These are phyloP conservation scores for Gloeophyllum trabeum DNA, from an alignment of 768 basidiomycete species.

Conservation along the genomic window DNA sequence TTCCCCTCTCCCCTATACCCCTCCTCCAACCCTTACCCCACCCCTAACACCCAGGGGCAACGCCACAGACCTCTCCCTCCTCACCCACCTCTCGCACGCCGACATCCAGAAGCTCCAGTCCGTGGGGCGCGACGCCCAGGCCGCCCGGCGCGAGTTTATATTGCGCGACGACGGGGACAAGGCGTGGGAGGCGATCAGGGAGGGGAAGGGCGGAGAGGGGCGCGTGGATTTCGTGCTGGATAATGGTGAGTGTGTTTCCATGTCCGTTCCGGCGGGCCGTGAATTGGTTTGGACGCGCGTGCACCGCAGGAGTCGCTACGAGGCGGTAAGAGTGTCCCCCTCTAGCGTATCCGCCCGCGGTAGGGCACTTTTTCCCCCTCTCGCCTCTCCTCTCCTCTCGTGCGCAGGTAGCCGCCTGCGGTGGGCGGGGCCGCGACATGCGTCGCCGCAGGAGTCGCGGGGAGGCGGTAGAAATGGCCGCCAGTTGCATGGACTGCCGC, in stretches of 20 bases:
- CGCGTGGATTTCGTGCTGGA: conserved; percentile 85
- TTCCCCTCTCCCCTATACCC: background rate
- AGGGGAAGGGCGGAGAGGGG: conserved; percentile 31
- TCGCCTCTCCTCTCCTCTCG: too few species aligned
- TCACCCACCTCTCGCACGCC: conserved; percentile 73
- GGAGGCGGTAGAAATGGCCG: too few species aligned
- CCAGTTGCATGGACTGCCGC: too few species aligned
- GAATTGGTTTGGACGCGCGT: too few species aligned
- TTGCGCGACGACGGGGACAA: conserved; percentile 70
- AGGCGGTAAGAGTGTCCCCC: too few species aligned
- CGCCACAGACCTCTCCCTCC: conserved; percentile 86
- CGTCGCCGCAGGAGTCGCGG: too few species aligned
- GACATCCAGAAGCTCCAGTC: conserved; percentile 80
- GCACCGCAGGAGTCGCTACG: too few species aligned
- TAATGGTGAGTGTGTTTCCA: conserved; percentile 44
- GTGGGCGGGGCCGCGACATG: too few species aligned
- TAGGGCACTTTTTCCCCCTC: too few species aligned
- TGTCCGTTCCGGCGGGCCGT: too few species aligned
- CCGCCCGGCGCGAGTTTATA: conserved; percentile 67
- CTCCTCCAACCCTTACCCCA: background rate
- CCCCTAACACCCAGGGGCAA: conserved; percentile 59
- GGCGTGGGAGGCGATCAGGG: conserved; percentile 64
- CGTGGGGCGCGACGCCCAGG: conserved; percentile 73
- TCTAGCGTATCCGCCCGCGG: too few species aligned
- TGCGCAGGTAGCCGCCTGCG: too few species aligned